A percentile compares a stretch with the other conserved stretches of the same genome.
Conservation (phyloP, 106 monocot genomes). For the Phalaenopsis aphrodite region DNA sequence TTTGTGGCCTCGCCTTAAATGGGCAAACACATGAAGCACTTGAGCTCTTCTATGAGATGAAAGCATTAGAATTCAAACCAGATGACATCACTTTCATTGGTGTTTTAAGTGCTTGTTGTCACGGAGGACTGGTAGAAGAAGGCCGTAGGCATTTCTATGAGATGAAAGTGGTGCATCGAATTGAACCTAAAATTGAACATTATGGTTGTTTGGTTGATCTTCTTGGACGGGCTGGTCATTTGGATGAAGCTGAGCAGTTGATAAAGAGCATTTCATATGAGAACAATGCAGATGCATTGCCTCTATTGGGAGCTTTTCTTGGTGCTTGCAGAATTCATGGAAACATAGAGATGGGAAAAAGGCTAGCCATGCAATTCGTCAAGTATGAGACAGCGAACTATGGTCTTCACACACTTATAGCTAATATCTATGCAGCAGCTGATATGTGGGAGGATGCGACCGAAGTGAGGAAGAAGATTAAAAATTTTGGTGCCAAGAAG, state of each 20-base stretch:
- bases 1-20: slow-evolving; percentile 45
- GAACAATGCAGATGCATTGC: slow-evolving; percentile 12
- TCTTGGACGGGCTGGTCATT: slow-evolving; percentile 42
- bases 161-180: slow-evolving; percentile 28
- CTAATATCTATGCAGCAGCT: slow-evolving; percentile 42
- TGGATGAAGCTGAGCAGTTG: slow-evolving; percentile 43
- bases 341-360: slow-evolving; percentile 20
- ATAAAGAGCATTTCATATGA: slow-evolving; percentile 19
- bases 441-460: slow-evolving; percentile 32
- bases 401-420: slow-evolving; percentile 19
- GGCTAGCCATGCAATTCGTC: slow-evolving; percentile 7
- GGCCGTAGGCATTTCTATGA: slow-evolving; percentile 28
- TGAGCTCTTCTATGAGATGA: slow-evolving; percentile 41
- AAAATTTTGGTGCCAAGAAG: slow-evolving; percentile 31
- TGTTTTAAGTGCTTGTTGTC: slow-evolving; percentile 52
- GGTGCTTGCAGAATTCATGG: slow-evolving; percentile 49
- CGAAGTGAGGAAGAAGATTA: slow-evolving; percentile 31
- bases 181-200: slow-evolving; percentile 48
- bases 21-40: slow-evolving; percentile 29
- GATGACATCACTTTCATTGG: slow-evolving; percentile 61
- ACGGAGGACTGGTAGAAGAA: slow-evolving; percentile 56
- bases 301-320: slow-evolving; percentile 50
- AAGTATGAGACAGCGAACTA: slow-evolving; percentile 14
- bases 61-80: slow-evolving; percentile 17
- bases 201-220: slow-evolving; percentile 62